Evolutionary conservation across 768 basidiomycete species (phyloP).

Genomic region (Leccinum barrowsii): DNA sequence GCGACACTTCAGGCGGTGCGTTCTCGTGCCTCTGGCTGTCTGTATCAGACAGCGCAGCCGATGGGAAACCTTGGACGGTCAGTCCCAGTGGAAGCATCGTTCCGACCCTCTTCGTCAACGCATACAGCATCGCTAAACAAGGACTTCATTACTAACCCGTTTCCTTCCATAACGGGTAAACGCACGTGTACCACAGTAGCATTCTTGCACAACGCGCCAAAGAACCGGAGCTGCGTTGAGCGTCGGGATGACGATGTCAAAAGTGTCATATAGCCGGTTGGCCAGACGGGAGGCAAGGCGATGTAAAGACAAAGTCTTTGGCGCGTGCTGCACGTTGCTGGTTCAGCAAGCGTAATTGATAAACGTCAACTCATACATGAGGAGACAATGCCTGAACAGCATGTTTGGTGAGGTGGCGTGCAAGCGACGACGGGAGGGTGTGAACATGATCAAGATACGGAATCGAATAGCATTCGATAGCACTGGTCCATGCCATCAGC

Average conservation of each 20-base stretch:
- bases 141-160: neutral
- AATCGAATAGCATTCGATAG: constrained; percentile 70
- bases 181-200: constrained; percentile 74
- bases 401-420: constrained; percentile 69
- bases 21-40: constrained; percentile 55
- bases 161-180: constrained; percentile 14
- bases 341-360: constrained; percentile 12
- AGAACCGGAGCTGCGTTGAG: constrained; percentile 71
- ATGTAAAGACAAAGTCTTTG: constrained; percentile 56
- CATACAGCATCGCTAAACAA: constrained; percentile 54
- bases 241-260: constrained; percentile 66
- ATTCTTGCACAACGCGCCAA: constrained; percentile 65
- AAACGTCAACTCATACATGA: constrained; percentile 39
- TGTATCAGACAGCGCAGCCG: constrained; percentile 38
- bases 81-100: constrained; percentile 55
- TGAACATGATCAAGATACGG: constrained; percentile 77
- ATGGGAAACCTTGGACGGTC: constrained; percentile 54
- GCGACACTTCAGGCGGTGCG: constrained; percentile 62
- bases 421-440: constrained; percentile 58
- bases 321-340: constrained; percentile 52
- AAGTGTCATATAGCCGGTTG: constrained; percentile 46
- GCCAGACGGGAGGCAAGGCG: constrained; percentile 60
- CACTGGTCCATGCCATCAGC: constrained; percentile 37
- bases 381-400: constrained; percentile 66
- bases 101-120: constrained; percentile 57